phyloP scores from a whole-genome alignment of 805 yeast genomes.

The Groenewaldozyma tartarivorans region DNA sequence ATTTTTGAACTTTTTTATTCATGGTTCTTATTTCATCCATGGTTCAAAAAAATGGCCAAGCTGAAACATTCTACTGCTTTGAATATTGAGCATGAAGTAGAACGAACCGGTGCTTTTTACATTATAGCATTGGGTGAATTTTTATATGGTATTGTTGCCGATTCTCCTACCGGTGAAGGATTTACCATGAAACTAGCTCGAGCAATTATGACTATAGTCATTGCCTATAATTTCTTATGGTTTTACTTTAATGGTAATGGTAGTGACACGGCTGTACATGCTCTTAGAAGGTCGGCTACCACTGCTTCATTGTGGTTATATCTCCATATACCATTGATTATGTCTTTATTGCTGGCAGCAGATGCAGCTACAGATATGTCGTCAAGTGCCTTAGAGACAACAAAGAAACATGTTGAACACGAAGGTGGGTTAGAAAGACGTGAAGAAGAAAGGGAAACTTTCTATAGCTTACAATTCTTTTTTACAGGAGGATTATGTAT shows the following conservation, averaged over 20 bases:
- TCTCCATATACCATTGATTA: constrained; percentile 43
- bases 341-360: constrained; percentile 41
- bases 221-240: constrained; percentile 43
- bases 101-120: constrained; percentile 47
- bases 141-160: constrained; percentile 42
- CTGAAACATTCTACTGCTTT: constrained; percentile 47
- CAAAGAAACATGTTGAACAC: constrained; percentile 13
- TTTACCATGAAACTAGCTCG: constrained; percentile 36
- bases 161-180: constrained; percentile 39
- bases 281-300: constrained; percentile 38
- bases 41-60: constrained; percentile 33
- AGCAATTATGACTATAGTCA: constrained; percentile 38
- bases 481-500: constrained; percentile 47
- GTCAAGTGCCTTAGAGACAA: constrained; percentile 22
- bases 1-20: constrained; percentile 34
- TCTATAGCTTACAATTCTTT: constrained; percentile 36
- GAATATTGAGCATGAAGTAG: constrained; percentile 60
- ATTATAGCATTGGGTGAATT: constrained; percentile 61
- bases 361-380: constrained; percentile 48
- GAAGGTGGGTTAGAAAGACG: constrained; percentile 2
- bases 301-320: constrained; percentile 40
- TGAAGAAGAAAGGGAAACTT: constrained; percentile 27
- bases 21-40: constrained; percentile 38
- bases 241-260: constrained; percentile 50
- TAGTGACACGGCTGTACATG: constrained; percentile 39